Evolutionary conservation across 805 yeast genomes (phyloP), one percentile per base, ranked within the genome.

Genomic region (Huiozyma sinensis): DNA sequence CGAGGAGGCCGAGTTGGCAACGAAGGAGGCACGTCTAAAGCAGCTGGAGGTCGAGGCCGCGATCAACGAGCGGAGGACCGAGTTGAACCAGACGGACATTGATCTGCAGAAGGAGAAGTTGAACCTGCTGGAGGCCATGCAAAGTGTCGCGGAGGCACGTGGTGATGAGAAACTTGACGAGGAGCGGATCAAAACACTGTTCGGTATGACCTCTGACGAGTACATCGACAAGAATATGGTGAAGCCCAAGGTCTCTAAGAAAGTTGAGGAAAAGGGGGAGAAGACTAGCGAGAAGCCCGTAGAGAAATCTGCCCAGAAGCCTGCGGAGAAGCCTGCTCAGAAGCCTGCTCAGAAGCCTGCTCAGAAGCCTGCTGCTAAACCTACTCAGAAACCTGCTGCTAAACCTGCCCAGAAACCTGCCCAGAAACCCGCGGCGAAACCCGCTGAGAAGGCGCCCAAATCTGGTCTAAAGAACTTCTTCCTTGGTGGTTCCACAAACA

Each of bases 111-210:
- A 52, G 56, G 66, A 56, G 52, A 66, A 58, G 52, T 58, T 50
- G 24, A 40, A 37, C 27, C 33, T 48, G n/a, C 36, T 48, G 33
- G 50, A 48, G 13, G 64, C 65, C 36, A 71, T 69, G 61, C 62
- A 61, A 48, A 53, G 62, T 36, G 60, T 68, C 41, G 63, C 73
- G 9, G 72, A 69, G 52, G 61, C 60, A n/a, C 53, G 53, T 24
- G 63, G 63, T 36, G 63, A 56, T 31, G 53, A 50, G 11, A 46
- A 53, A 39, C 47, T 63, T 31, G 64, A 58, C 39, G 64, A 60
- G 38, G 57, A 52, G 10, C 61, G 54, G 41, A 57, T 61, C 7
- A 63, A 61, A 42, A 48, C 56, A 7, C 48, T 59, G 35, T 50
- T 63, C 38, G 65, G 65, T 33, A 56, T 54, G 51, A 49, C 62